Evolutionary conservation across 768 basidiomycete genomes (phyloP).

Genomic region (Leucosporidium creatinivorum): DNA sequence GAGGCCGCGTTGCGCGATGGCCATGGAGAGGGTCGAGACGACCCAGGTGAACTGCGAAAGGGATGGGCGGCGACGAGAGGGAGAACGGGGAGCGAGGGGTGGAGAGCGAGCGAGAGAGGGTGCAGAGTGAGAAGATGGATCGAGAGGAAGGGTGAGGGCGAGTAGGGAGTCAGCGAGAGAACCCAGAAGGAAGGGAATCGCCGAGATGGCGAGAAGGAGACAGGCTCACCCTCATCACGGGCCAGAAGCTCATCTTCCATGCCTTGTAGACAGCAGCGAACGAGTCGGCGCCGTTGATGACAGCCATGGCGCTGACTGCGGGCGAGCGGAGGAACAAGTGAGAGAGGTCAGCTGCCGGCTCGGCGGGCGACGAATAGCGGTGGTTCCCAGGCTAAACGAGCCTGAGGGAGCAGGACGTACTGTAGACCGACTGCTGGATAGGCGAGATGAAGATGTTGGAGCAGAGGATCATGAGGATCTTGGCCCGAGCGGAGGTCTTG

Average conservation of each 20-base stretch:
- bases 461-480: conserved; percentile 64
- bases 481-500: conserved; percentile 56
- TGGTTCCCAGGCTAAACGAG: no score
- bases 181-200: no score
- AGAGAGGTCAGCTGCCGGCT: not conserved
- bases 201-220: not conserved
- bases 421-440: conserved; percentile 53
- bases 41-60: conserved; percentile 63
- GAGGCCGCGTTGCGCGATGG: conserved; percentile 70
- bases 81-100: no score
- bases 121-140: no score
- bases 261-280: conserved; percentile 63
- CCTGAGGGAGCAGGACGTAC: no score
- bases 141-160: no score
- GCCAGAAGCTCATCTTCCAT: conserved; percentile 34
- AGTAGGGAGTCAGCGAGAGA: no score
- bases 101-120: no score
- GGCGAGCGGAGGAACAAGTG: conserved; percentile 42
- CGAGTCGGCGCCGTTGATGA: conserved; percentile 72
- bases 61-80: no score
- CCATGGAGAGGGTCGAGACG: conserved; percentile 64
- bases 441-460: conserved; percentile 71
- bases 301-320: conserved; percentile 69
- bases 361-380: no score
- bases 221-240: conserved; percentile 16